These are phyloP conservation scores for Phytophthora syringae DNA, from an alignment of 352 stramenopile species.

Conservation along the genomic window DNA sequence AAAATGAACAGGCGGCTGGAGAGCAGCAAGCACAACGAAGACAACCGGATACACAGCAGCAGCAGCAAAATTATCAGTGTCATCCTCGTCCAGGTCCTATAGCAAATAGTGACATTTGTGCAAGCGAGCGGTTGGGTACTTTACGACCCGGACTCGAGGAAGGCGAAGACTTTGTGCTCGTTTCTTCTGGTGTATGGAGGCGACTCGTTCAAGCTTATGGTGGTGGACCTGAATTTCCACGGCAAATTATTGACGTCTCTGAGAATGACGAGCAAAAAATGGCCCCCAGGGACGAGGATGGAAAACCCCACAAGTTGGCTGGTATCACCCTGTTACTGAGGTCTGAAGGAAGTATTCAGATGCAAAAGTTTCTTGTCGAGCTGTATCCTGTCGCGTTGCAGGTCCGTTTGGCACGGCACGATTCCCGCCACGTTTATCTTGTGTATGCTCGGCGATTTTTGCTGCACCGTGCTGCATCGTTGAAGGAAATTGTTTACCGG, in stretches of 20 bases:
- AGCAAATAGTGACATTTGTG: conserved; percentile 48
- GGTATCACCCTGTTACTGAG: not conserved
- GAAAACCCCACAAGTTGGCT: not conserved
- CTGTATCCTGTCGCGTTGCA: conserved; percentile 65
- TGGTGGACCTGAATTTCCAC: conserved; percentile 60
- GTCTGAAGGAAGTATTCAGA: conserved; percentile 5
- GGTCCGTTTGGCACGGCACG: conserved; percentile 63
- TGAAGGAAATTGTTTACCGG: conserved; percentile 65
- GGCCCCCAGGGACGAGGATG: conserved; percentile 20
- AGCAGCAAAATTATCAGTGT: conserved; percentile 7
- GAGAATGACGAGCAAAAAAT: conserved; percentile 21
- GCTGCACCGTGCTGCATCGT: conserved; percentile 40
- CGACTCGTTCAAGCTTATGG: conserved; percentile 61
- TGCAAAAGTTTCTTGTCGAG: conserved; percentile 43
- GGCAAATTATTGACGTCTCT: conserved; percentile 40
- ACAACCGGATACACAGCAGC: conserved; percentile 5
- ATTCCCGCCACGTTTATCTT: conserved; percentile 60
- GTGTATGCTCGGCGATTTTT: conserved; percentile 62
- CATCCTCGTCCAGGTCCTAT: conserved; percentile 51
- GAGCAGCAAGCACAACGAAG: conserved; percentile 26
- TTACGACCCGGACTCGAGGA: conserved; percentile 41
- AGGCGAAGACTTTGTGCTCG: conserved; percentile 55
- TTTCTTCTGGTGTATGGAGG: conserved; percentile 52
- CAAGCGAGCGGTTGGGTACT: conserved; percentile 44
- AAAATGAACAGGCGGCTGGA: conserved; percentile 23